These are phyloP conservation scores for Paraconiothyrium sp. DNA, from an alignment of 2,329 filamentous ascomycete genomes.

Conservation along the genomic window DNA sequence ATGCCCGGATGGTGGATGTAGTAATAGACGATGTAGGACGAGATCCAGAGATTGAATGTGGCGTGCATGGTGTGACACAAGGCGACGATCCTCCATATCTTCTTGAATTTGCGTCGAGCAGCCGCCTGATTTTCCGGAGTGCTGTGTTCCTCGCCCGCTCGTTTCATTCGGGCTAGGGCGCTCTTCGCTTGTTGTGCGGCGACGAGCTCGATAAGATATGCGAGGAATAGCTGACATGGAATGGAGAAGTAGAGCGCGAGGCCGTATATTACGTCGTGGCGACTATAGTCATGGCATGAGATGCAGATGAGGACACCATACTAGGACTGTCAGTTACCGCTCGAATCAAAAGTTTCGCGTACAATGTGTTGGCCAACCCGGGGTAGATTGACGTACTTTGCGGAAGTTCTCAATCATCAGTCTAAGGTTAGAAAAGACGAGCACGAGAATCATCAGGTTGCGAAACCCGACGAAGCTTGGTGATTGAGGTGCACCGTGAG, in stretches of 20 bases:
- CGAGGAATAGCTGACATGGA: constrained; percentile 88
- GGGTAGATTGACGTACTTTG: constrained; percentile 67
- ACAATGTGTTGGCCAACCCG: neutral
- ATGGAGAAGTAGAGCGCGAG: constrained; percentile 84
- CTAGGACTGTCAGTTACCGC: constrained; percentile 55
- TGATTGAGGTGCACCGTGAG: constrained; percentile 78
- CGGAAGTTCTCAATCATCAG: constrained; percentile 97
- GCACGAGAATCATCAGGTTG: constrained; percentile 93
- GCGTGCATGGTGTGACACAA: constrained; percentile 85
- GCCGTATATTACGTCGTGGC: constrained; percentile 79
- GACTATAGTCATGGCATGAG: constrained; percentile 85
- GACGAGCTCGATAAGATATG: constrained; percentile 86
- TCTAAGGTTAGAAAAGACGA: constrained; percentile 91
- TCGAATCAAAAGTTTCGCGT: constrained; percentile 11
- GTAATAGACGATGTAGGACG: constrained; percentile 88
- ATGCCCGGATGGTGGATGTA: constrained; percentile 93
- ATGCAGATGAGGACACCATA: constrained; percentile 96
- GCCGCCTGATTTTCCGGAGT: constrained; percentile 67
- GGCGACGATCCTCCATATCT: constrained; percentile 82
- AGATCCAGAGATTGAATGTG: constrained; percentile 79
- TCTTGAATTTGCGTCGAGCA: constrained; percentile 70
- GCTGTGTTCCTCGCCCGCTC: constrained; percentile 54
- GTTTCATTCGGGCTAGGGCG: constrained; percentile 67
- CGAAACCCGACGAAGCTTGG: constrained; percentile 94
- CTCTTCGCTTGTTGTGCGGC: constrained; percentile 82